These are phyloP conservation scores for Rhynchospora tenuis DNA, from an alignment of 176 grass and related monocot species.

Conservation along the genomic window DNA sequence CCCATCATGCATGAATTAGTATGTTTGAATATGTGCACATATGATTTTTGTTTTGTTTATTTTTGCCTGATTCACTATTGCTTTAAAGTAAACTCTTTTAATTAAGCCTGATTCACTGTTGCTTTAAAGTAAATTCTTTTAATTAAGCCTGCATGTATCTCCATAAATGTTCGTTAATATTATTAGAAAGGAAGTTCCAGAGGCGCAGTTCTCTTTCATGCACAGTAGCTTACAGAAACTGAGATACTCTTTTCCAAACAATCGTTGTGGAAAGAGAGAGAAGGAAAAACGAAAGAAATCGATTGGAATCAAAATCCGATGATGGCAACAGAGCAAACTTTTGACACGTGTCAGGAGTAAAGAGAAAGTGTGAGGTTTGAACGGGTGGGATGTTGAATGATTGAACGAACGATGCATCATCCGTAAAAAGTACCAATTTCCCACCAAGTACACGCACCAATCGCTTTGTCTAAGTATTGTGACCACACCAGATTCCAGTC, in stretches of 20 bases:
- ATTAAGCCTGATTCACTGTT: neutral
- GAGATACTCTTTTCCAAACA: neutral
- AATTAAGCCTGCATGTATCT: neutral
- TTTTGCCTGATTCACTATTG: neutral
- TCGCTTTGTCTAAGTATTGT: conserved; percentile 21
- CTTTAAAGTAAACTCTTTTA: neutral
- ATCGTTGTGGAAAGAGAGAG: neutral
- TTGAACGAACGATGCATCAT: neutral
- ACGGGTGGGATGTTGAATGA: neutral
- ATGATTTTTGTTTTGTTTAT: neutral
- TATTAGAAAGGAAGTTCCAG: too few relatives aligned
- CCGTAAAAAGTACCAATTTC: conserved; percentile 7
- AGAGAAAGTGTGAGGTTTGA: neutral
- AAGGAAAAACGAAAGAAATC: neutral
- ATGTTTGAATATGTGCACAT: neutral
- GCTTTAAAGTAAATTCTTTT: neutral
- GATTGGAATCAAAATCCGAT: neutral
- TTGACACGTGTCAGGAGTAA: neutral
- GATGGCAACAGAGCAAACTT: neutral
- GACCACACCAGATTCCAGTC: neutral
- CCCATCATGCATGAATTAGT: neutral
- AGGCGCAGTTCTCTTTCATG: too few relatives aligned
- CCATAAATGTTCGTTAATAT: neutral
- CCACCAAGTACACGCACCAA: conserved; percentile 16
- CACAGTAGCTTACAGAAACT: neutral